Percentiles rank a stretch among this genome's conserved stretches.
Evolutionary conservation across 495 filamentous ascomycete genomes (phyloP).

Genomic region (Hypoxylon fragiforme): DNA sequence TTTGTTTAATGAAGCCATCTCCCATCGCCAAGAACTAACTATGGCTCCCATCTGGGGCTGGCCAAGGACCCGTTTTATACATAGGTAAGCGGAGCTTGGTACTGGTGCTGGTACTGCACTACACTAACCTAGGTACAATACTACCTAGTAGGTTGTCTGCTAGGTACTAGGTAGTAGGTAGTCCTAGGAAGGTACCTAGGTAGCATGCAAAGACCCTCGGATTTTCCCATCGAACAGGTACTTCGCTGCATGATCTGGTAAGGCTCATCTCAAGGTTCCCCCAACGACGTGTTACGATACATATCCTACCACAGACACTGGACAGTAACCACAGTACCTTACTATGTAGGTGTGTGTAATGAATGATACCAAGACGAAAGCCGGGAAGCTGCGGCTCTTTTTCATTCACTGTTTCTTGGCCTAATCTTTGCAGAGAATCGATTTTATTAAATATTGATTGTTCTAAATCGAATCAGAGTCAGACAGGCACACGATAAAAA

Average conservation of each 20-base stretch:
- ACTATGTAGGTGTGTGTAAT: too few relatives aligned
- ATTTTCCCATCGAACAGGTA: constrained; percentile 30
- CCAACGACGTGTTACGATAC: neutral
- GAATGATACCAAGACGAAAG: neutral
- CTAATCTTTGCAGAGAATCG: neutral
- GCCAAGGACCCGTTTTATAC: constrained; percentile 19
- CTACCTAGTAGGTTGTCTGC: too few relatives aligned
- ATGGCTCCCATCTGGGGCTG: constrained; percentile 23
- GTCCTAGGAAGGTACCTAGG: too few relatives aligned
- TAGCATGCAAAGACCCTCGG: constrained; percentile 29
- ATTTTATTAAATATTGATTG: neutral
- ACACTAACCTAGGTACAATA: too few relatives aligned
- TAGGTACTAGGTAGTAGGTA: neutral
- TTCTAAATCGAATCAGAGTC: neutral
- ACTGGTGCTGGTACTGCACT: too few relatives aligned
- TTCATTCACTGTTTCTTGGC: neutral
- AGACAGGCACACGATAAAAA: too few relatives aligned
- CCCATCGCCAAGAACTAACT: constrained; percentile 25
- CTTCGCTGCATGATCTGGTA: constrained; percentile 30
- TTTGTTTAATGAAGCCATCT: constrained; percentile 35
- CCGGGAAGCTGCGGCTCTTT: neutral
- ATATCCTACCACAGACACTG: too few relatives aligned
- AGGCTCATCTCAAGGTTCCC: constrained; percentile 26
- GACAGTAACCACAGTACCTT: too few relatives aligned
- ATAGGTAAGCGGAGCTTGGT: constrained; percentile 19